phyloP scores from a whole-genome alignment of 2,329 filamentous ascomycete genomes.

The Penicillium verrucosum region DNA sequence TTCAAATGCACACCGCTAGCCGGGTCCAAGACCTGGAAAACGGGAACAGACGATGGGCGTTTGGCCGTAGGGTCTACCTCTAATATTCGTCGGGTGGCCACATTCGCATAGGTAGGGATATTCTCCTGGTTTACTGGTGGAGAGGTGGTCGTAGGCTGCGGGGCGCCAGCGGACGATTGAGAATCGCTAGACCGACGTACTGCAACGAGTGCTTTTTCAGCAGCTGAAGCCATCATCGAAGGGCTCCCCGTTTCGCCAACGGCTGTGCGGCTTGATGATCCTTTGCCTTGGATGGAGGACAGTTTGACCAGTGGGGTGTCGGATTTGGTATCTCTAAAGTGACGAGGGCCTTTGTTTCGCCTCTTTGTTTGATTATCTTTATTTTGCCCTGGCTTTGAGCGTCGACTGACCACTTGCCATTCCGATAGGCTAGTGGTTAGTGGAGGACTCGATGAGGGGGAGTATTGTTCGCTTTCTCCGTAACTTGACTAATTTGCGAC shows the following conservation, averaged over 20 bases:
- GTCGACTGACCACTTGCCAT: constrained; percentile 34
- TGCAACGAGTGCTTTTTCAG: constrained; percentile 38
- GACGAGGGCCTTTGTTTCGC: constrained; percentile 16
- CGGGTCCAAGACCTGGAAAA: constrained; percentile 13
- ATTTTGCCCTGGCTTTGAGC: constrained; percentile 11
- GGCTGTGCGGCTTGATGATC: constrained; percentile 26
- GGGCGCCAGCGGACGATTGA: constrained; percentile 19
- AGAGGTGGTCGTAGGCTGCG: constrained; percentile 3
- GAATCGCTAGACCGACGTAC: constrained; percentile 39
- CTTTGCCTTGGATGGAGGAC: constrained; percentile 30
- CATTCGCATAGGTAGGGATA: constrained; percentile 33
- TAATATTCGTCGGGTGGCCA: constrained; percentile 28
- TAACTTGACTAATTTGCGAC: constrained; percentile 32
- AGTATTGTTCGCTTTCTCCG: constrained; percentile 26
- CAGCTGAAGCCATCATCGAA: constrained; percentile 32
- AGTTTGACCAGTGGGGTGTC: constrained; percentile 27
- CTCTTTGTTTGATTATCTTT: constrained; percentile 10
- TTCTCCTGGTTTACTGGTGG: constrained; percentile 26
- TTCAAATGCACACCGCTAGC: constrained; percentile 10
- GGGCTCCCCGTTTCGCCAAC: constrained; percentile 17
- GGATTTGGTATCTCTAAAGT: constrained; percentile 18
- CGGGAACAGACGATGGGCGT: constrained; percentile 23
- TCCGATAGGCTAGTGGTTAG: constrained; percentile 24
- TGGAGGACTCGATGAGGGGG: constrained; percentile 25
- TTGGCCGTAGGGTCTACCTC: constrained; percentile 14